These are phyloP conservation scores for Puya raimondii DNA, from an alignment of 176 grass and related monocot genomes.

Conservation along the genomic window DNA sequence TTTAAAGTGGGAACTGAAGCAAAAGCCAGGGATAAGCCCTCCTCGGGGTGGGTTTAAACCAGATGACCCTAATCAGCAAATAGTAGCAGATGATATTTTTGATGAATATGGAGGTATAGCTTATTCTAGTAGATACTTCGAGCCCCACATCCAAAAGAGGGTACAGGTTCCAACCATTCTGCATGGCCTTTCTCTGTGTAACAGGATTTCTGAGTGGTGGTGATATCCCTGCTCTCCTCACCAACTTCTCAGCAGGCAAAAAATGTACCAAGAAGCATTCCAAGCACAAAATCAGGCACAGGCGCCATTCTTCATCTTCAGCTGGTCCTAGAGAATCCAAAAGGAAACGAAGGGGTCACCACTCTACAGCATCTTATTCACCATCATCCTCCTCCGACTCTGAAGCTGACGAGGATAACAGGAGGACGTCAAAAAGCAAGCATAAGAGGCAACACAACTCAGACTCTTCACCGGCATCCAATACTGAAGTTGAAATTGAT, in stretches of 20 bases:
- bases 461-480: constrained; percentile 31
- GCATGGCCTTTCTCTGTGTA: constrained; percentile 7
- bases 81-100: constrained; percentile 91
- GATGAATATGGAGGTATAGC: constrained; percentile 96
- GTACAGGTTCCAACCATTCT: neutral
- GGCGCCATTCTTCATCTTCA: constrained; percentile 9
- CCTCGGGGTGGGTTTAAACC: constrained; percentile 75
- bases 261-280: constrained; percentile 36
- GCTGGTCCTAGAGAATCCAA: constrained; percentile 14
- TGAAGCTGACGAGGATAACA: constrained; percentile 33
- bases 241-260: constrained; percentile 58
- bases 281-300: constrained; percentile 52
- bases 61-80: constrained; percentile 97
- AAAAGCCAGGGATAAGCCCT: constrained; percentile 92
- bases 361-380: constrained; percentile 4
- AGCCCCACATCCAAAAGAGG: neutral
- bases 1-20: constrained; percentile 98
- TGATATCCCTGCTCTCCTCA: constrained; percentile 69
- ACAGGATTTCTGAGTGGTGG: constrained; percentile 64
- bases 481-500: constrained; percentile 25
- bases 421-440: constrained; percentile 39
- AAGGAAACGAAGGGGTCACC: constrained; percentile 24
- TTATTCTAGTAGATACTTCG: neutral
- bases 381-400: constrained; percentile 4
- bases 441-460: constrained; percentile 39